Conservation (phyloP, 352 stramenopile species). For the Globisporangium cystogenes region DNA sequence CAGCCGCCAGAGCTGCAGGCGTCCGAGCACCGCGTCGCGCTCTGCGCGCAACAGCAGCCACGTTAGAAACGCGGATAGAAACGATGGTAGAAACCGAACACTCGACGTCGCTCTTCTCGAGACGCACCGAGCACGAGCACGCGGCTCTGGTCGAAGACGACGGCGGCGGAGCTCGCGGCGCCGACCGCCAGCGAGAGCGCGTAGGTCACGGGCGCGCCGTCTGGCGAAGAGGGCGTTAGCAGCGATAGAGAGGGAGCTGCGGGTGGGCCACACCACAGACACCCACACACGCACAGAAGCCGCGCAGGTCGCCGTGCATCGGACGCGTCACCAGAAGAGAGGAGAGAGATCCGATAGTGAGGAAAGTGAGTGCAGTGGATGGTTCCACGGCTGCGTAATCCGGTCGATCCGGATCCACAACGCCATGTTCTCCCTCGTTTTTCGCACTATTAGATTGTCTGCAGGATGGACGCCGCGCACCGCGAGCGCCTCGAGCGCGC, state of each 20-base stretch:
- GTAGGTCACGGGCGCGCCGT: constrained; percentile 78
- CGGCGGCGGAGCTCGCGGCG: constrained; percentile 52
- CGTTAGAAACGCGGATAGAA: not conserved
- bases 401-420: no score
- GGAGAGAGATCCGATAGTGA: no score
- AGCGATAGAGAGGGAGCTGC: not conserved
- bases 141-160: constrained; percentile 54
- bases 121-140: constrained; percentile 36
- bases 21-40: constrained; percentile 44
- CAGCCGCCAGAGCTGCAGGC: constrained; percentile 67
- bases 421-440: no score
- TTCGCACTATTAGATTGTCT: no score
- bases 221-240: constrained; percentile 17
- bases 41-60: constrained; percentile 18
- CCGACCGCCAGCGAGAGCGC: constrained; percentile 64
- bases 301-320: constrained; percentile 74
- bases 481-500: constrained; percentile 54
- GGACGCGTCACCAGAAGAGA: not conserved
- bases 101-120: no score
- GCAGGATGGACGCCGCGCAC: constrained; percentile 38
- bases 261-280: constrained; percentile 35
- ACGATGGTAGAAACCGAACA: not conserved
- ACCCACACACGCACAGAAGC: constrained; percentile 79
- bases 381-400: not conserved
- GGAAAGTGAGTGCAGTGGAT: no score